Base-by-base conservation (phyloP, 495 filamentous ascomycete species). In the Lindgomyces ingoldianus region DNA sequence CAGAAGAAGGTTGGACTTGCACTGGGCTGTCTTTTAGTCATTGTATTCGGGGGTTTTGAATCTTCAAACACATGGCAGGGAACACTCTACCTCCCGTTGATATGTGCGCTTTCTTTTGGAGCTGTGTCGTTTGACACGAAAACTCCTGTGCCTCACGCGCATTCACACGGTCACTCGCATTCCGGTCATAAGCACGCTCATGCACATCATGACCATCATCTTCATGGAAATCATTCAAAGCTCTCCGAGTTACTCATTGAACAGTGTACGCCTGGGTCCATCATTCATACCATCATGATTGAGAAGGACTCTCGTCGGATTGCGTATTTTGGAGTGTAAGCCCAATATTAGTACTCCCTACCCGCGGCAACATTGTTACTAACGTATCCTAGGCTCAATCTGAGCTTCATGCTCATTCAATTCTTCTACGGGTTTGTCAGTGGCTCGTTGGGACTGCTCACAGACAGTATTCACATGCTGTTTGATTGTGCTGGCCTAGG, bases 381-480 rank as follows among this genome's bases (percentile, higher is more conserved):
- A 55, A 69, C 44, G 6, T 4, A 26, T 56, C 8, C 4, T 73
- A 96, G 91, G 67, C 82, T 99, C 44, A 99, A 99, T 72, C 91
- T 99, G 57, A 78, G 78, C 0, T 99, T 99, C 74, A 99, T 99
- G 94, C 78, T 91, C 14, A 85, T 98, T 1, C 94, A 99, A 72
- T 87, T 93, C 19, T 89, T 90, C 30, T 99, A 99, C 72, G 94
- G 94, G 30, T 92, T 94, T 67, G 73, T 91, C 12, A 96, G 92
- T 4, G 92, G 94, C 57, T 98, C 95, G 0, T 81, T 99, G 6
- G 94, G 94, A 0, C 81, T 99, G 2, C 85, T 99, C 3, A 96
- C 91, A 68, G 94, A 99, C 75, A 96, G 91, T 71, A 95, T 99
- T 63, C 94, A 99, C 76, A 99, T 99, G 94, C 95, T 99, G 73